These are phyloP conservation scores for Dimocarpus longan DNA, from an alignment of 345 rosid genomes.

Conservation along the genomic window DNA sequence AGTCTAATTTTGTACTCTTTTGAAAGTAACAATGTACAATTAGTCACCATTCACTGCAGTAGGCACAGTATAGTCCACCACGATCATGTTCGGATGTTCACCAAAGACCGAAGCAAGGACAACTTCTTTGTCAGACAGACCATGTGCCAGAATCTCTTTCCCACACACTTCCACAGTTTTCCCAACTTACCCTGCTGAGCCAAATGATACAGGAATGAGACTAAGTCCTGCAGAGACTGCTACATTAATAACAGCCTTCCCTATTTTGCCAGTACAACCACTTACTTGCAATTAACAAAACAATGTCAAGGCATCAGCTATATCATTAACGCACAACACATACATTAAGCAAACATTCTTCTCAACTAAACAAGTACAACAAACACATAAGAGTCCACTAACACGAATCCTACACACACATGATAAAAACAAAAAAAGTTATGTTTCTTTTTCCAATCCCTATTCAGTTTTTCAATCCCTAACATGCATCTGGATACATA, in stretches of 20 bases:
- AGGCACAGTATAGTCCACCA: conserved; percentile 87
- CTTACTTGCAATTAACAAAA: conserved; percentile 59
- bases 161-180: conserved; percentile 66
- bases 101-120: conserved; percentile 59
- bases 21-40: background rate
- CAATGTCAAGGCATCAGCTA: background rate
- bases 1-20: background rate
- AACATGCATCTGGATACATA: no score
- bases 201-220: conserved; percentile 76
- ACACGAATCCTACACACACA: background rate
- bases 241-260: conserved; percentile 83
- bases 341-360: background rate
- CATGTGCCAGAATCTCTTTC: conserved; percentile 65
- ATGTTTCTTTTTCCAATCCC: background rate
- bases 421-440: no score
- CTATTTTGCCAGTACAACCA: conserved; percentile 85
- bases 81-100: conserved; percentile 71
- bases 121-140: conserved; percentile 70
- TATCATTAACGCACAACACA: background rate
- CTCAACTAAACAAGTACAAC: background rate
- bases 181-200: conserved; percentile 66
- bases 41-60: conserved; percentile 79
- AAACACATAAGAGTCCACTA: background rate
- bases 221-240: conserved; percentile 86
- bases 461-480: background rate